Conservation (phyloP, 2,329 filamentous ascomycete species). For the Geosmithia morbida region DNA sequence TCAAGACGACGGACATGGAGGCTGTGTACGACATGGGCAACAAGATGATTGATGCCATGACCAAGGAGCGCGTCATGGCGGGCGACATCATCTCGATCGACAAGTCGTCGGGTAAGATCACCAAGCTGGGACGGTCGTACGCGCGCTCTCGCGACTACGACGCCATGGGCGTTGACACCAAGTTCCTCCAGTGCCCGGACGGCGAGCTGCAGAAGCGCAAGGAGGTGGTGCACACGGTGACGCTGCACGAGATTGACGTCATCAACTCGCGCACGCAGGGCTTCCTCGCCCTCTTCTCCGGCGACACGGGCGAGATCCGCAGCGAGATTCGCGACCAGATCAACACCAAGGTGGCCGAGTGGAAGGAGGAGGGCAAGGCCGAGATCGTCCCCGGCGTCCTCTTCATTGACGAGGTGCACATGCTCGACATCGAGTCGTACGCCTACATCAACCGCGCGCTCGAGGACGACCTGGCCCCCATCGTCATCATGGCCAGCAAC, state of each 20-base stretch:
- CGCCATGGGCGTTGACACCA: conserved; percentile 96
- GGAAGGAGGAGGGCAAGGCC: conserved; percentile 98
- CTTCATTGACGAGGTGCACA: conserved; percentile 98
- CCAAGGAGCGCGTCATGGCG: conserved; percentile 97
- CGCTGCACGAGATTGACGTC: conserved; percentile 94
- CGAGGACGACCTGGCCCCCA: conserved; percentile 85
- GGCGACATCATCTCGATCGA: conserved; percentile 98
- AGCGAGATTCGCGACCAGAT: conserved; percentile 97
- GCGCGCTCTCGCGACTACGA: conserved; percentile 95
- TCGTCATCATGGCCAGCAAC: conserved; percentile 99
- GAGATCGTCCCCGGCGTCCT: conserved; percentile 94
- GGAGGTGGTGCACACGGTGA: conserved; percentile 94
- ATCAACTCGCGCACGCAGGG: conserved; percentile 99
- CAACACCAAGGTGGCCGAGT: conserved; percentile 96
- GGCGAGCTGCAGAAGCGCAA: conserved; percentile 95
- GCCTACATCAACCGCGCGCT: conserved; percentile 96
- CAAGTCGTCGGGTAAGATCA: conserved; percentile 96
- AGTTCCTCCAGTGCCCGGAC: conserved; percentile 94
- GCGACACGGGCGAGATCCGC: conserved; percentile 94
- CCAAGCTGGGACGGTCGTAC: conserved; percentile 89
- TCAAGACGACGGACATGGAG: conserved; percentile 99
- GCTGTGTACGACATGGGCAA: conserved; percentile 98
- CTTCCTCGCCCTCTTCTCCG: conserved; percentile 92
- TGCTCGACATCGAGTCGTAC: conserved; percentile 99
- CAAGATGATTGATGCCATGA: conserved; percentile 99